phyloP scores from a whole-genome alignment of 1,284 basidiomycete species.

The Melampsora larici-populina region DNA sequence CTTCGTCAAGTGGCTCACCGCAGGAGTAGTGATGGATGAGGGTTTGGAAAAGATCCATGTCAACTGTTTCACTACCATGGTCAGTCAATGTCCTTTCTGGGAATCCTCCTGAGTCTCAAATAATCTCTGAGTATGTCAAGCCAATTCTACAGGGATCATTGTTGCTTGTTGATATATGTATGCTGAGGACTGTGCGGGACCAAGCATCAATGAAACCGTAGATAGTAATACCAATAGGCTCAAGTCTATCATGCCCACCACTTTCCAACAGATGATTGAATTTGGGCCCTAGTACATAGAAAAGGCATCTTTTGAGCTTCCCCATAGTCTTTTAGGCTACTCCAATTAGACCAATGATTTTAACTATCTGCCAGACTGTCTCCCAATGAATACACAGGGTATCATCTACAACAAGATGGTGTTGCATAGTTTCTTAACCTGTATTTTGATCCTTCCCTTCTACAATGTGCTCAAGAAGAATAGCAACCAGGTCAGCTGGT shows the following conservation, averaged over 20 bases:
- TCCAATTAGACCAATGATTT: too few species aligned
- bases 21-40: neutral
- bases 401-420: neutral
- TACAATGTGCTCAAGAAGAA: neutral
- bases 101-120: neutral
- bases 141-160: neutral
- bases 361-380: neutral
- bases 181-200: neutral
- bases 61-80: slow-evolving; percentile 5
- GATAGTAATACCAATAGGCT: too few species aligned
- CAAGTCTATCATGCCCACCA: slow-evolving; percentile 15
- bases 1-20: neutral
- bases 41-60: neutral
- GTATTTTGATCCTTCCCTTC: too few species aligned
- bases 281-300: neutral
- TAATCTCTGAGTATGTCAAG: neutral
- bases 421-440: neutral
- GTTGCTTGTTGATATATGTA: neutral
- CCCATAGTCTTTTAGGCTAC: neutral
- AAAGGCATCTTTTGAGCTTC: neutral
- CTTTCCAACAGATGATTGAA: neutral
- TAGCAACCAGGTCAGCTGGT: neutral
- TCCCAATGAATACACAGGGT: neutral
- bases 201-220: neutral
- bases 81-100: neutral